A percentile compares a stretch with the other conserved stretches of the same genome.
These are phyloP conservation scores for Zasmidium angulare DNA, from an alignment of 2,329 filamentous ascomycete genomes.

Conservation along the genomic window DNA sequence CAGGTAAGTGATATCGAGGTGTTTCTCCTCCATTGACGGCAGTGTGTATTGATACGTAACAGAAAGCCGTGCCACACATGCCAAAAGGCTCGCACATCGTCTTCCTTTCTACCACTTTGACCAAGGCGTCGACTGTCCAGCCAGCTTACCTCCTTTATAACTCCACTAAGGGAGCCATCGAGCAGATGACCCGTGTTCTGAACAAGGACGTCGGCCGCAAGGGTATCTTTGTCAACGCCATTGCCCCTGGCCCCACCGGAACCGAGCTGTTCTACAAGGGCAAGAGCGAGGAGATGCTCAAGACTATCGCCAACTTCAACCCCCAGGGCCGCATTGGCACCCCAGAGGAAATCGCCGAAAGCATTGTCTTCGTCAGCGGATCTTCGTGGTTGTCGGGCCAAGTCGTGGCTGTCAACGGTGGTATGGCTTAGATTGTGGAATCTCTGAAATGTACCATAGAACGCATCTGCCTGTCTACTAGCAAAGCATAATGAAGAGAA, in stretches of 20 bases:
- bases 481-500: too few relatives aligned
- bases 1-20: neutral
- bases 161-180: slow-evolving; percentile 59
- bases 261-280: slow-evolving; percentile 56
- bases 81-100: slow-evolving; percentile 50
- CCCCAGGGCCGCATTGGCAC: slow-evolving; percentile 49
- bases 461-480: too few relatives aligned
- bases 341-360: slow-evolving; percentile 53
- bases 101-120: slow-evolving; percentile 52
- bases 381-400: slow-evolving; percentile 49
- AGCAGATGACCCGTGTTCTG: slow-evolving; percentile 57
- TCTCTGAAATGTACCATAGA: too few relatives aligned
- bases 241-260: slow-evolving; percentile 55
- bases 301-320: slow-evolving; percentile 41
- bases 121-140: slow-evolving; percentile 40
- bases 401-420: slow-evolving; percentile 48
- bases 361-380: slow-evolving; percentile 45
- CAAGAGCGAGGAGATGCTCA: slow-evolving; percentile 49
- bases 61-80: slow-evolving; percentile 55
- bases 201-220: slow-evolving; percentile 56
- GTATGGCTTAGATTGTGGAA: slow-evolving; percentile 5
- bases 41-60: neutral
- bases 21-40: too few relatives aligned
- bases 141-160: slow-evolving; percentile 54
- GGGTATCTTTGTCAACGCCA: slow-evolving; percentile 53